Percentiles rank a stretch among this genome's conserved stretches.
Conservation (phyloP, 768 basidiomycete genomes). For the Mycena alexandri region DNA sequence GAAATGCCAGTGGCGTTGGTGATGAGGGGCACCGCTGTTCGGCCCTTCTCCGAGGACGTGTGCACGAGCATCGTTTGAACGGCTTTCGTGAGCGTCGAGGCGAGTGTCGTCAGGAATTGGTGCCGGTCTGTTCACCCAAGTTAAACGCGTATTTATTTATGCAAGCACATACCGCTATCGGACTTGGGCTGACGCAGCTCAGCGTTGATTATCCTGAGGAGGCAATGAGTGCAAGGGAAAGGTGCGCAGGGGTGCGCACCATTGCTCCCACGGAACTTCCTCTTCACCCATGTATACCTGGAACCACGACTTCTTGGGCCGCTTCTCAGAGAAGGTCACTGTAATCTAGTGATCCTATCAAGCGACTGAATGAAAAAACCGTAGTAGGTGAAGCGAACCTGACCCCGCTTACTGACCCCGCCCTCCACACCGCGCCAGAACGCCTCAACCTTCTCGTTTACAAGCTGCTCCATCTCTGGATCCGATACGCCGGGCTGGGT, state of each 20-base stretch:
- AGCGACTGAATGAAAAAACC: not conserved
- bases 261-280: slow-evolving; percentile 90
- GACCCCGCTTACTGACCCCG: slow-evolving; percentile 72
- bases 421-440: slow-evolving; percentile 86
- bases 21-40: slow-evolving; percentile 81
- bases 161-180: slow-evolving; percentile 63
- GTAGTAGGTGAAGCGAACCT: slow-evolving; percentile 56
- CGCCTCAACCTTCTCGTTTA: slow-evolving; percentile 80
- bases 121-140: slow-evolving; percentile 50
- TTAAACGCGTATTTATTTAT: not conserved
- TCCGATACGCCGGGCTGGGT: slow-evolving; percentile 83
- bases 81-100: slow-evolving; percentile 72
- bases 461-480: slow-evolving; percentile 74
- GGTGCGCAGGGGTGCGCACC: slow-evolving; percentile 55
- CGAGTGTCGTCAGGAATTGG: slow-evolving; percentile 70
- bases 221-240: not conserved
- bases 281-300: slow-evolving; percentile 79
- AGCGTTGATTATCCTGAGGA: slow-evolving; percentile 79
- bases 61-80: slow-evolving; percentile 80
- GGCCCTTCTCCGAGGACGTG: slow-evolving; percentile 83
- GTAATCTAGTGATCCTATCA: slow-evolving; percentile 60
- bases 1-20: slow-evolving; percentile 83
- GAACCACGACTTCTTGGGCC: slow-evolving; percentile 85
- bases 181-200: slow-evolving; percentile 80
- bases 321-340: slow-evolving; percentile 83